phyloP scores from a whole-genome alignment of 306 rosid species.

The Cucurbita ficifolia region DNA sequence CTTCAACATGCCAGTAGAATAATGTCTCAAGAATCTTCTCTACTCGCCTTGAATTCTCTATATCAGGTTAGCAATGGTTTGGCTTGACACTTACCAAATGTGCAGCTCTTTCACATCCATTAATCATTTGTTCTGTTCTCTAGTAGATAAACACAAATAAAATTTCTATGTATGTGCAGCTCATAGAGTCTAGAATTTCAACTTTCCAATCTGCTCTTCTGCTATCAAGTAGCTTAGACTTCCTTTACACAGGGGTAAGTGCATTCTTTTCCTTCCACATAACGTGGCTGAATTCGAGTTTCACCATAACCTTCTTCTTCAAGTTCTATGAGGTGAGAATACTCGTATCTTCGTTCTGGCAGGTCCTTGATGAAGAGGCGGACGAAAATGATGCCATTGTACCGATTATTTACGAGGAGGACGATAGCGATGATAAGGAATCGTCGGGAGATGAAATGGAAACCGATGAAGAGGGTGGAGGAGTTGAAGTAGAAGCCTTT shows the following conservation, averaged over 20 bases:
- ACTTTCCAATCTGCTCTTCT: constrained; percentile 46
- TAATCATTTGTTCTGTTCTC: neutral
- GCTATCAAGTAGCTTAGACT: constrained; percentile 55
- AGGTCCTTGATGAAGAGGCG: constrained; percentile 40
- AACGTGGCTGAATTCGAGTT: neutral
- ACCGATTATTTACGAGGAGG: constrained; percentile 42
- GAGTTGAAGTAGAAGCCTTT: no score
- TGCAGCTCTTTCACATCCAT: neutral
- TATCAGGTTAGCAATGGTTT: constrained; percentile 41
- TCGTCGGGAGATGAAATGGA: constrained; percentile 54
- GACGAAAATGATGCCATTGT: constrained; percentile 24
- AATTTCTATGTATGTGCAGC: constrained; percentile 24
- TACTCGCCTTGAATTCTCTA: constrained; percentile 54
- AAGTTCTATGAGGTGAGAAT: neutral
- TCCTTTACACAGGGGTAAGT: constrained; percentile 45
- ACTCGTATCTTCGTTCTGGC: neutral
- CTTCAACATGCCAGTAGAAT: constrained; percentile 64
- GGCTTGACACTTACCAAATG: neutral
- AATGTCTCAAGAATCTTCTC: constrained; percentile 67
- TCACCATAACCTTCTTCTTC: neutral
- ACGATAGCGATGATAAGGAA: constrained; percentile 15
- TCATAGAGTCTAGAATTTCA: constrained; percentile 65
- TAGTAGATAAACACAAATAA: neutral
- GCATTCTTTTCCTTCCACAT: neutral
- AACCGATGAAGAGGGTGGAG: no score